These are phyloP conservation scores for Corymbia citriodora DNA, from an alignment of 441 rosid species.

Conservation along the genomic window DNA sequence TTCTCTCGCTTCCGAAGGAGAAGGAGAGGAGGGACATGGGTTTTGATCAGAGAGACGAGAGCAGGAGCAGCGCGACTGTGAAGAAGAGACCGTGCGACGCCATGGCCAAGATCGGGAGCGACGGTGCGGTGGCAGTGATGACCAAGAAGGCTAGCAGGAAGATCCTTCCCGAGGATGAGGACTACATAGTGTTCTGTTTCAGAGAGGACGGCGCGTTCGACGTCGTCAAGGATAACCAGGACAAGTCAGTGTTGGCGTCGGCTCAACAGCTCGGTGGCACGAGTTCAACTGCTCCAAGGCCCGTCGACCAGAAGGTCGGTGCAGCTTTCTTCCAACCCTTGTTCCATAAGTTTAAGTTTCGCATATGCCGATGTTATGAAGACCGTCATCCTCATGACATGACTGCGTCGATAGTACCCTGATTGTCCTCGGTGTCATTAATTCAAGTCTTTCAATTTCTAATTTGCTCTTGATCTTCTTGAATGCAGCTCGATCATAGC, in stretches of 20 bases:
- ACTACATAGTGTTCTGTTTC: slow-evolving; percentile 65
- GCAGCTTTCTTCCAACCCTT: background rate
- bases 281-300: slow-evolving; percentile 9
- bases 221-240: slow-evolving; percentile 34
- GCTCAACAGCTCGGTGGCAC: background rate
- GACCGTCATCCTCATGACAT: background rate
- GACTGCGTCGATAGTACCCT: background rate
- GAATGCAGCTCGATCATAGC: background rate
- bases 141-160: slow-evolving; percentile 25
- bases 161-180: slow-evolving; percentile 40
- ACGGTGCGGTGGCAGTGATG: slow-evolving; percentile 15
- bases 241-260: slow-evolving; percentile 13
- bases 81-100: background rate
- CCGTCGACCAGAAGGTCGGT: slow-evolving; percentile 39
- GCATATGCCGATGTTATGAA: background rate
- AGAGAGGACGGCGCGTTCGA: slow-evolving; percentile 61
- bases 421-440: background rate
- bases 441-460: background rate
- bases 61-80: background rate
- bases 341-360: background rate
- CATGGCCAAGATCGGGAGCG: background rate
- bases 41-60: background rate
- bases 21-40: background rate
- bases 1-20: background rate
- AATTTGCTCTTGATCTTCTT: background rate